A percentile compares a stretch with the other conserved stretches of the same genome.
Conservation (phyloP, 805 yeast genomes). For the Barnettozyma wickerhamii region DNA sequence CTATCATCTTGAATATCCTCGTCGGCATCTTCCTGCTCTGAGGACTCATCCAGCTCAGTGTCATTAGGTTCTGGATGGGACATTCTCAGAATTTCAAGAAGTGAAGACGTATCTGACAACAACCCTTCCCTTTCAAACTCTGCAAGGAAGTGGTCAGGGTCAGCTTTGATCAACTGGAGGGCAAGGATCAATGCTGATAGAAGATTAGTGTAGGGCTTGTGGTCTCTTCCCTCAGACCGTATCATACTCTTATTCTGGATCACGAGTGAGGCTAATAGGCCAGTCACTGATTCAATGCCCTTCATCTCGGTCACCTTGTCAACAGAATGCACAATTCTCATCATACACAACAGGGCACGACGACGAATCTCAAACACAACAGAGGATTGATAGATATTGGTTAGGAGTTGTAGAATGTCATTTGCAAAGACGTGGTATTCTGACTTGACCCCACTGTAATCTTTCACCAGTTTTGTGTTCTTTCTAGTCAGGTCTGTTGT, state of each 20-base stretch:
- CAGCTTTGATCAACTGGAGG: conserved; percentile 37
- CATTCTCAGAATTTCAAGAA: conserved; percentile 27
- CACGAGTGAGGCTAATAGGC: conserved; percentile 54
- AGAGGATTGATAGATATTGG: conserved; percentile 67
- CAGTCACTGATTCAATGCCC: conserved; percentile 36
- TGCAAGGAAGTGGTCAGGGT: conserved; percentile 39
- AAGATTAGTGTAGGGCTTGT: conserved; percentile 35
- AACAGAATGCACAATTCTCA: conserved; percentile 45
- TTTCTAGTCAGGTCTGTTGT: conserved; percentile 24
- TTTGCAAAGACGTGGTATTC: conserved; percentile 35
- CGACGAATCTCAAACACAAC: conserved; percentile 64
- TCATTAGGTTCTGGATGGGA: conserved; percentile 7
- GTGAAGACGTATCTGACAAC: conserved; percentile 42
- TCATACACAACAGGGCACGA: conserved; percentile 47
- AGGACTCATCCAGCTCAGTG: too few species aligned
- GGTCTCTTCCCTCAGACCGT: conserved; percentile 17
- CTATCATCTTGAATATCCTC: conserved; percentile 22
- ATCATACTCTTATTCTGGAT: conserved; percentile 44
- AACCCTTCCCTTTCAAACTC: conserved; percentile 71
- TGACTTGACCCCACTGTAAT: conserved; percentile 22
- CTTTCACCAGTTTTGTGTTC: conserved; percentile 18
- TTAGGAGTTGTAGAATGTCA: conserved; percentile 46
- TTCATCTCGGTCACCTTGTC: conserved; percentile 29
- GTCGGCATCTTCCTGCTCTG: conserved; percentile 25
- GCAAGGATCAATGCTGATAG: conserved; percentile 50